Percentiles rank a stretch among this genome's conserved stretches.
These are phyloP conservation scores for Penicillium roqueforti DNA, from an alignment of 495 filamentous ascomycete genomes.

Conservation along the genomic window DNA sequence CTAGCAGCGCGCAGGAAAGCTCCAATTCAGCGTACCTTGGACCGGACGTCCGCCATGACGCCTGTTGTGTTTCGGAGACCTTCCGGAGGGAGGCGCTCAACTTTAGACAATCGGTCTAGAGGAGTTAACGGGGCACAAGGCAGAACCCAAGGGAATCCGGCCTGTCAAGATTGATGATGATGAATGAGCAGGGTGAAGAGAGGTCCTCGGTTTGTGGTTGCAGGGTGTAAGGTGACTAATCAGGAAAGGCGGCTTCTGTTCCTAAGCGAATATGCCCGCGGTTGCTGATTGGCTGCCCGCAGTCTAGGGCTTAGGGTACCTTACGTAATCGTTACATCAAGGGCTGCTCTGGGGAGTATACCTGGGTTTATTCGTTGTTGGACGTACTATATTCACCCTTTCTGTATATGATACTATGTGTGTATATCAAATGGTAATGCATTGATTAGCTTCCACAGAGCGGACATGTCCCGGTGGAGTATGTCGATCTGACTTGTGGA, in stretches of 20 bases:
- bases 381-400: background rate
- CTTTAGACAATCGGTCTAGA: slow-evolving; percentile 34
- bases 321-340: slow-evolving; percentile 12
- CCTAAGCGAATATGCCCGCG: slow-evolving; percentile 6
- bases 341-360: background rate
- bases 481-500: slow-evolving; percentile 1
- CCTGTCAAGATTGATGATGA: slow-evolving; percentile 29
- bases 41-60: slow-evolving; percentile 52
- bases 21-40: slow-evolving; percentile 40
- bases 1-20: slow-evolving; percentile 6
- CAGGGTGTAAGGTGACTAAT: slow-evolving; percentile 9
- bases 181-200: slow-evolving; percentile 22
- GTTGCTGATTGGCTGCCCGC: slow-evolving; percentile 5
- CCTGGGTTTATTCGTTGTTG: background rate
- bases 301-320: slow-evolving; percentile 15
- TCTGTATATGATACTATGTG: background rate
- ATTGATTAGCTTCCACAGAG: background rate
- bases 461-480: background rate
- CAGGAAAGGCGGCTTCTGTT: slow-evolving; percentile 12
- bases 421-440: background rate
- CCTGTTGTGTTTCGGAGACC: slow-evolving; percentile 45
- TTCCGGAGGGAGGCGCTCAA: slow-evolving; percentile 47
- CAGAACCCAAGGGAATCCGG: slow-evolving; percentile 38
- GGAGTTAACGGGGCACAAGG: slow-evolving; percentile 30
- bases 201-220: slow-evolving; percentile 14